Conservation (phyloP, 2,329 filamentous ascomycete genomes). For the Alternaria sp. region DNA sequence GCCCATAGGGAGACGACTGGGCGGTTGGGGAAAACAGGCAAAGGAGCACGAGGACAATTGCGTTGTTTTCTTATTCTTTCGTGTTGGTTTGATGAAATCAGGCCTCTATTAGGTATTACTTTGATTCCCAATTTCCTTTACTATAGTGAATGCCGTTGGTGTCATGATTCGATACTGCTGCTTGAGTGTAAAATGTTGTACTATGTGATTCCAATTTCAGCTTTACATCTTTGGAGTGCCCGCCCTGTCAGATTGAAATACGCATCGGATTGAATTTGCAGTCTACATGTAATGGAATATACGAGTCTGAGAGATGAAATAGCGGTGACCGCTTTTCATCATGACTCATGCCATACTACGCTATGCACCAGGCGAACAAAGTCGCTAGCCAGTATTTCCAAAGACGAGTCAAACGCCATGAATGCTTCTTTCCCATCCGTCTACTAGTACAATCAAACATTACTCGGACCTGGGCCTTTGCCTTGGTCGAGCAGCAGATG, state of each 20-base stretch:
- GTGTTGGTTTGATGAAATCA: neutral
- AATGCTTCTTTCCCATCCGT: neutral
- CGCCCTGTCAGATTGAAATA: neutral
- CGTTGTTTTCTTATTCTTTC: conserved; percentile 1
- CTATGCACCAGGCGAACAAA: conserved; percentile 4
- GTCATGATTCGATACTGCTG: neutral
- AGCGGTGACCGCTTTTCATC: neutral
- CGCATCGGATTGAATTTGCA: neutral
- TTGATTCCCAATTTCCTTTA: conserved; percentile 4
- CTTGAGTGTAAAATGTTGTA: neutral
- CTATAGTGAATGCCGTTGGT: neutral
- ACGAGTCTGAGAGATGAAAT: neutral
- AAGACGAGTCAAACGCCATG: conserved; percentile 9
- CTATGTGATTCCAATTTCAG: neutral
- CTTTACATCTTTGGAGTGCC: neutral
- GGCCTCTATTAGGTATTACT: neutral
- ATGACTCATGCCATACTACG: neutral
- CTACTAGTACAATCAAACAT: conserved; percentile 36
- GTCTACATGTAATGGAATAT: neutral
- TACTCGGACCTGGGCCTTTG: conserved; percentile 46
- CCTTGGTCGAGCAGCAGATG: conserved; percentile 79
- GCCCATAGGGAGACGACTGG: neutral
- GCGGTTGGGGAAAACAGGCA: conserved; percentile 1
- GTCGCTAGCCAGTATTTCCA: neutral
- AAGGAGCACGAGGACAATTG: neutral